phyloP scores from a whole-genome alignment of 2,329 filamentous ascomycete genomes.

The Paraphaeosphaeria minitans region DNA sequence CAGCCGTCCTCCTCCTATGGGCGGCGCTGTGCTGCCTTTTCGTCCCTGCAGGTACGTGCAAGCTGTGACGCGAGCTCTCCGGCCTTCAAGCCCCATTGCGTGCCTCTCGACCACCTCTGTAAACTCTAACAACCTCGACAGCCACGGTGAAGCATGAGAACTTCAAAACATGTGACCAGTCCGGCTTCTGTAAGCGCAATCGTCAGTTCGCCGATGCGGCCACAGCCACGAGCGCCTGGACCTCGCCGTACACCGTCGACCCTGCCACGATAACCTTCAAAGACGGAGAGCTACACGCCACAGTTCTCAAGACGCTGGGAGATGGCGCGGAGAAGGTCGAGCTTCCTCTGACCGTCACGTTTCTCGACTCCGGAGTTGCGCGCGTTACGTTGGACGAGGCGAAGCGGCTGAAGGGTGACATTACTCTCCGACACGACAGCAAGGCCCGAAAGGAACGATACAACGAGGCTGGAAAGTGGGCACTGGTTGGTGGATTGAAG shows the following conservation, averaged over 20 bases:
- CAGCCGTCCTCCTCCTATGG: constrained; percentile 51
- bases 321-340: constrained; percentile 70
- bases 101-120: background rate
- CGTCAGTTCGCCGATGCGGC: constrained; percentile 84
- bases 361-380: constrained; percentile 86
- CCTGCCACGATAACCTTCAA: constrained; percentile 75
- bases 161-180: constrained; percentile 96
- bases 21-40: constrained; percentile 42
- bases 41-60: constrained; percentile 44
- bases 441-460: constrained; percentile 88
- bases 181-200: constrained; percentile 96
- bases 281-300: constrained; percentile 78
- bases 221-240: constrained; percentile 70
- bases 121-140: constrained; percentile 45
- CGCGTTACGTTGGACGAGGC: constrained; percentile 92
- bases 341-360: constrained; percentile 83
- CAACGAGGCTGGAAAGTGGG: constrained; percentile 87
- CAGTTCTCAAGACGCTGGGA: constrained; percentile 79
- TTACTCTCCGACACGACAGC: constrained; percentile 84
- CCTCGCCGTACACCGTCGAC: constrained; percentile 78
- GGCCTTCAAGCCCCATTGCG: constrained; percentile 9
- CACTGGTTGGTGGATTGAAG: constrained; percentile 79
- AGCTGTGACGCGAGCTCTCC: constrained; percentile 9
- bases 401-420: constrained; percentile 84
- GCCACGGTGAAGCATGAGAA: constrained; percentile 91